Evolutionary conservation across 768 basidiomycete genomes (phyloP).

Genomic region (Hirschioporus abietinus): DNA sequence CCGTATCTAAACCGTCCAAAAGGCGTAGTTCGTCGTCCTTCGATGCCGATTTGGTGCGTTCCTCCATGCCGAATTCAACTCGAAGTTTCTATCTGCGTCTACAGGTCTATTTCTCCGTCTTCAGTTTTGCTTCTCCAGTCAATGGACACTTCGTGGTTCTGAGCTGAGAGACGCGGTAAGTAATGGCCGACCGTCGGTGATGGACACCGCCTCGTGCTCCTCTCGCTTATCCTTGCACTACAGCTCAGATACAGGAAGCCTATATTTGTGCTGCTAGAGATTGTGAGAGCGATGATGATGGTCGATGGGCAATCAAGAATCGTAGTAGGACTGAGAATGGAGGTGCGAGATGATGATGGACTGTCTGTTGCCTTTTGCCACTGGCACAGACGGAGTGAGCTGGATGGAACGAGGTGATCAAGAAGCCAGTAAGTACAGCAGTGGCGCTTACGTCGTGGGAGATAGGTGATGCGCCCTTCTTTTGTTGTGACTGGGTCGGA

Average conservation of each 20-base stretch:
- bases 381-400: background rate
- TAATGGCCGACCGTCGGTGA: background rate
- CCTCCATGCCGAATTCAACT: background rate
- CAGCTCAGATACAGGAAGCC: background rate
- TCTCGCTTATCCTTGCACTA: background rate
- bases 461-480: background rate
- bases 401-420: background rate
- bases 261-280: background rate
- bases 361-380: background rate
- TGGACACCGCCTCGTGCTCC: background rate
- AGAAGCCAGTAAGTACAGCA: background rate
- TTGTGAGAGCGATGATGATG: background rate
- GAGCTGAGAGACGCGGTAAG: background rate
- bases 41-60: background rate
- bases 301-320: background rate
- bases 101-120: background rate
- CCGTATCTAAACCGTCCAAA: background rate
- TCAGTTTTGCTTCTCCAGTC: background rate
- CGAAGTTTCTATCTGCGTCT: background rate
- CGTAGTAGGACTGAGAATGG: background rate
- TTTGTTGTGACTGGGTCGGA: background rate
- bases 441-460: slow-evolving; percentile 1
- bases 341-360: background rate
- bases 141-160: background rate
- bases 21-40: background rate